Base-by-base conservation (phyloP, 2,329 filamentous ascomycete species). In the Microdochium nivale region DNA sequence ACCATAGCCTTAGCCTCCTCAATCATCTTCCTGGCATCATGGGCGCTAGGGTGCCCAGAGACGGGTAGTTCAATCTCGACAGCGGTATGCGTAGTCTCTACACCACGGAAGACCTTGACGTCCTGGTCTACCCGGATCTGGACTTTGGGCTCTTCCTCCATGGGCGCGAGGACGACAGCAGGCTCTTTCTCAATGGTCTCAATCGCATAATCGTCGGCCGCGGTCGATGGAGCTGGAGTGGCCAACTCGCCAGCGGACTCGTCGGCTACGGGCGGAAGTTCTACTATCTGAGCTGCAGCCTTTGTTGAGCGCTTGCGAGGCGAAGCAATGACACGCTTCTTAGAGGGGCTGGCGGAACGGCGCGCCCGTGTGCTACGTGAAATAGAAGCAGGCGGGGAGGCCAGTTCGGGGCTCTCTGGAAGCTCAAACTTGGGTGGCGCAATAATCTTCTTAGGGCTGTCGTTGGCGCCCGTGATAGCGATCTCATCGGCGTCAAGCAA, bases 1-100 rank as follows among this genome's bases (percentile, higher is more conserved):
- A 96, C 91, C 88, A 96, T 96, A 59, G 85, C 81, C 71, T 86
- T 90, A 30, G 94, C 94, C 62, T 89, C 84, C 25, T 84, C 84
- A 53, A 97, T 86, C 86, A 96, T 90, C 51, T 84, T 80, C 52
- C 87, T 79, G 1, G 90, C 85, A 60, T 94, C 87, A 56, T 90
- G 87, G 0, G 88, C 83, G 13, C 84, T 80, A 0, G 87, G 85
- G 9, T 90, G 77, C 54, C 88, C 81, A 10, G 81, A 76, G 3
- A 80, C 59, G 14, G 90, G 88, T 63, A 94, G 77, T 57, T 94
- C 87, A 11, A 94, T 76, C 55, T 86, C 86, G 48, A 92, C 83
- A 47, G 84, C 83, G 7, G 86, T 91, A 58, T 81, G 81, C 52
- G 84, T 87, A 1, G 81, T 81, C 65, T 90, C 84, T 3, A 80